Base-by-base conservation (phyloP, 2,329 filamentous ascomycete genomes). In the Apiospora aurea region DNA sequence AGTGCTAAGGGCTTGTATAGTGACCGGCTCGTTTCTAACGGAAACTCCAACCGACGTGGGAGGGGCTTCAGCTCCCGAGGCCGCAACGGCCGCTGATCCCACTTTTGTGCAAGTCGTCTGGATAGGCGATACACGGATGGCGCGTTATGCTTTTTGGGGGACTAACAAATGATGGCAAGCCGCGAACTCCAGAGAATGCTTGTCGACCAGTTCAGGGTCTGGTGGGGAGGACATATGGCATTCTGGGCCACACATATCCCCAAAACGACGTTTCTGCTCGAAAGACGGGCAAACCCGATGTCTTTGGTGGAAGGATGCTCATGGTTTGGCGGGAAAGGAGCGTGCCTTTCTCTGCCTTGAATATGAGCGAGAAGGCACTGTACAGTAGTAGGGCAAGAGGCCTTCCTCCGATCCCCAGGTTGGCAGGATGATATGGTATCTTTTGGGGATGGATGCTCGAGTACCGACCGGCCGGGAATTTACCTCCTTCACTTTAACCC, bases 1-100 rank as follows among this genome's bases (percentile, higher is more conserved):
- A 53, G 68, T 4, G 68, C 46, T 41, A 69, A 53, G 68, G 81
- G 82, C 24, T 78, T 90, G n/a, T 90, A 90, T 75, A 89, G 87
- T 75, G 88, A 90, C 72, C 46, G 43, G 18, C 43, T 73, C 21
- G 70, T 73, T 7, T 29, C 57, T 21, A 71, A 64, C 26, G 44
- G 69, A 8, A 67, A 44, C 34, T 24, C 34, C 38, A 67, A 68
- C 43, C 68, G 68, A 26, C 68, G 68, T 11, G 68, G 68, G 26
- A 69, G 68, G 47, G 68, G 68, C 10, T 69, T 69, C 47, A 47
- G 16, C n/a, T 47, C 29, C 16, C 68, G 47, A 24, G 68, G 68
- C 4, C 68, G 68, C 5, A 53, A 43, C 24, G 68, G 68, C 16
- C 68, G 68, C 29, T 69, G 47, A 57, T 7, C 7, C 66, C 4